phyloP scores from a whole-genome alignment of 108 stramenopile species.

The Cyclostephanos invisitatus region DNA sequence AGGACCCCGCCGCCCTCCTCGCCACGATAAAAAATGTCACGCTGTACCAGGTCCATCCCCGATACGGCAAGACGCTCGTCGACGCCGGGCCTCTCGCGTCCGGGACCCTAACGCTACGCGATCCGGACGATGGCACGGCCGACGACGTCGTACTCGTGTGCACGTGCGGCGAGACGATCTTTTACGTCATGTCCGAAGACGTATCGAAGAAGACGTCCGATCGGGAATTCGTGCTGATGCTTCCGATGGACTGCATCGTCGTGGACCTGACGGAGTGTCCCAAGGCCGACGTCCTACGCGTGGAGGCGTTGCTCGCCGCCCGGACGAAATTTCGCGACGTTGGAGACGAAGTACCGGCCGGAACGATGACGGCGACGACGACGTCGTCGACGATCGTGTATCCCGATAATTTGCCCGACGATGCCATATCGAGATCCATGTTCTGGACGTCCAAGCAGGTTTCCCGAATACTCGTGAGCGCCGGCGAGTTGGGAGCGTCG shows the following conservation, averaged over 20 bases:
- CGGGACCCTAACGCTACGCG: constrained; percentile 17
- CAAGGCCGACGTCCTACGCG: constrained; percentile 1
- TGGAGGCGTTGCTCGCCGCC: constrained; percentile 30
- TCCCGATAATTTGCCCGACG: constrained; percentile 19
- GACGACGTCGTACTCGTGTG: constrained; percentile 35
- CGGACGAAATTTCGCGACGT: constrained; percentile 38
- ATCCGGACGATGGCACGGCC: constrained; percentile 31
- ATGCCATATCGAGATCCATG: constrained; percentile 18
- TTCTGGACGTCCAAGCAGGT: constrained; percentile 3
- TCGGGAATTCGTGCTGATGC: constrained; percentile 25
- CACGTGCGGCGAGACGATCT: constrained; percentile 16
- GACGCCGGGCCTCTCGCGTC: constrained; percentile 12
- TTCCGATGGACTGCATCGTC: constrained; percentile 23
- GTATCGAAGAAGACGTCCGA: constrained; percentile 16
- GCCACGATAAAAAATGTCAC: constrained; percentile 10
- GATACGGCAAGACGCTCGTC: not conserved
- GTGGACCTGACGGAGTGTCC: constrained; percentile 22
- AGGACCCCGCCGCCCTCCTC: constrained; percentile 1
- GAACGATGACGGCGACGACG: constrained; percentile 4
- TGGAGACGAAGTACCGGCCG: too few relatives aligned
- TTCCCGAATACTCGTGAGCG: constrained; percentile 14
- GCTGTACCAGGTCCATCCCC: constrained; percentile 23
- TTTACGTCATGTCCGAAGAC: constrained; percentile 34
- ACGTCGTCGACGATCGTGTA: not conserved
- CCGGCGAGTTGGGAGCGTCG: constrained; percentile 19